Percentiles rank a stretch among this genome's conserved stretches.
These are phyloP conservation scores for Thozetella sp. DNA, from an alignment of 495 filamentous ascomycete species.

Conservation along the genomic window DNA sequence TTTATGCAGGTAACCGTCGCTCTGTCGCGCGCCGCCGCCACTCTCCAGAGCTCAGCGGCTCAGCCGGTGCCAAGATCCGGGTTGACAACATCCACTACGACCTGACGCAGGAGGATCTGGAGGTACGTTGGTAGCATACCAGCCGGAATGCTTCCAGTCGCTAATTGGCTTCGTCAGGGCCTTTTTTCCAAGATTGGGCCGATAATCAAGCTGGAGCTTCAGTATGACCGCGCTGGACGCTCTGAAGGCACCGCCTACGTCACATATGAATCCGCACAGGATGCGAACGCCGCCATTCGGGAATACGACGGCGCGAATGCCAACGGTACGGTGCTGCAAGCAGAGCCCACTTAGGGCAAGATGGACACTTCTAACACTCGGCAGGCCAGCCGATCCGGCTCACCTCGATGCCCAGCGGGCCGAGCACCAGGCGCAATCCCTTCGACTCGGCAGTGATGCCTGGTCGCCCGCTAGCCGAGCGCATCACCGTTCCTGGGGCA, in stretches of 20 bases:
- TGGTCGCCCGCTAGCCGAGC: slow-evolving; percentile 70
- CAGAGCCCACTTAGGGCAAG: not conserved
- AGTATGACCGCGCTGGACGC: slow-evolving; percentile 89
- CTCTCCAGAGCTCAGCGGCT: slow-evolving; percentile 53
- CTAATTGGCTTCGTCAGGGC: slow-evolving; percentile 50
- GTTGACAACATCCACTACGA: slow-evolving; percentile 96
- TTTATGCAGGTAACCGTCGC: slow-evolving; percentile 26
- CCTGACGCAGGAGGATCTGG: slow-evolving; percentile 81
- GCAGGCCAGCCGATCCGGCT: slow-evolving; percentile 82
- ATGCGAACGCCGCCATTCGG: slow-evolving; percentile 73
- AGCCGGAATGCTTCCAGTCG: slow-evolving; percentile 9
- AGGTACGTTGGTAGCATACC: slow-evolving; percentile 48
- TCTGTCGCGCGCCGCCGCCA: slow-evolving; percentile 36
- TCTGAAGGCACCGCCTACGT: slow-evolving; percentile 86
- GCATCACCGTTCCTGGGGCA: slow-evolving; percentile 60
- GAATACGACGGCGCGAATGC: slow-evolving; percentile 93
- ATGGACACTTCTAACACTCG: slow-evolving; percentile 11
- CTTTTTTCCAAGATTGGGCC: slow-evolving; percentile 81
- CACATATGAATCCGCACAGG: slow-evolving; percentile 68
- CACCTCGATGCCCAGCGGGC: slow-evolving; percentile 60
- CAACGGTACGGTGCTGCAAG: slow-evolving; percentile 52
- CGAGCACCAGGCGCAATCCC: slow-evolving; percentile 46
- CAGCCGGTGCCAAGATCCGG: slow-evolving; percentile 69
- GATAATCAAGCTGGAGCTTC: slow-evolving; percentile 67
- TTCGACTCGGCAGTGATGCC: slow-evolving; percentile 61